Percentiles rank a stretch among this genome's conserved stretches.
These are phyloP conservation scores for Eutrema yunnanense DNA, from an alignment of 345 rosid genomes.

Conservation along the genomic window DNA sequence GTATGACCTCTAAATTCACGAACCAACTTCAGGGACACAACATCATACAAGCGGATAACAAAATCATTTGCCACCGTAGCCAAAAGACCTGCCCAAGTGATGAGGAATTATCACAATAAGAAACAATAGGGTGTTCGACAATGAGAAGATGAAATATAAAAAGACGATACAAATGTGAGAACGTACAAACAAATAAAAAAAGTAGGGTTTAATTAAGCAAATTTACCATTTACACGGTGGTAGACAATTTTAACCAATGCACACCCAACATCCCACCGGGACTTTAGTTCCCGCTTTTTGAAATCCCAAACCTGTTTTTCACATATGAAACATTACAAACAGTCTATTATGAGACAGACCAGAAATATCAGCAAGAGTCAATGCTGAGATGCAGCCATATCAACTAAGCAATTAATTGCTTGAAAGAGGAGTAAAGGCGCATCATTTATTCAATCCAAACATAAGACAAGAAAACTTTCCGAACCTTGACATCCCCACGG, in stretches of 20 bases:
- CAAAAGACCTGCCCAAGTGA: constrained; percentile 61
- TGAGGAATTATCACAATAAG: constrained; percentile 12
- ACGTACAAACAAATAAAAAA: not conserved
- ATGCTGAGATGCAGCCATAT: not conserved
- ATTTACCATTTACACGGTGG: constrained; percentile 72
- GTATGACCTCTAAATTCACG: constrained; percentile 94
- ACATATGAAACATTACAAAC: not conserved
- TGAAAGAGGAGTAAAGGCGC: not conserved
- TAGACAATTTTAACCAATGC: constrained; percentile 65
- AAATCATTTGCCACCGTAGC: constrained; percentile 90
- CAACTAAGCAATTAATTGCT: not conserved
- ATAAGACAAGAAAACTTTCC: constrained; percentile 1
- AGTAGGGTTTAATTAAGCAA: not conserved
- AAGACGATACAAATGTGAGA: not conserved
- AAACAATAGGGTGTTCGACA: not conserved
- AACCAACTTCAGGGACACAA: constrained; percentile 70
- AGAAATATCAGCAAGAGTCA: not conserved
- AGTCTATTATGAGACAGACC: not conserved
- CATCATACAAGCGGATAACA: constrained; percentile 68
- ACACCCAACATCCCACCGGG: constrained; percentile 79
- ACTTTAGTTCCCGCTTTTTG: constrained; percentile 58
- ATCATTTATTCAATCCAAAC: not conserved
- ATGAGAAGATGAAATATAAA: not conserved
- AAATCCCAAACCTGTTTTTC: constrained; percentile 88
- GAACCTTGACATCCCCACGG: constrained; percentile 80